These are phyloP conservation scores for Exidia glandulosa DNA, from an alignment of 768 basidiomycete species.

Conservation along the genomic window DNA sequence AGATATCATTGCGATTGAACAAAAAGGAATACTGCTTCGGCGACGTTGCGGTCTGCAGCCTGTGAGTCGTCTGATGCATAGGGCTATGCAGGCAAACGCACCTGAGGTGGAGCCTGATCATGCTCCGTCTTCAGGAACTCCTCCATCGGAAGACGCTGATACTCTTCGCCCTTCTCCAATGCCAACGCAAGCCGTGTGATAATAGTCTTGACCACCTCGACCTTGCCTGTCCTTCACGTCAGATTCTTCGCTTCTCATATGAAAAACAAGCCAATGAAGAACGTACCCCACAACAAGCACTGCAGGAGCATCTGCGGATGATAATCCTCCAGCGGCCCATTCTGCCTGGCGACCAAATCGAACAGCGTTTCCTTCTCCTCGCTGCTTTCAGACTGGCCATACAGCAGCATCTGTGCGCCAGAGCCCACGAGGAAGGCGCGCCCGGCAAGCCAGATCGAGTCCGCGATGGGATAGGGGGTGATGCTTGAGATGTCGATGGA, in stretches of 20 bases:
- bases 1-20: slow-evolving; percentile 35
- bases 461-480: slow-evolving; percentile 67
- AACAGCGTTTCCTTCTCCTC: slow-evolving; percentile 46
- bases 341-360: slow-evolving; percentile 68
- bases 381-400: slow-evolving; percentile 34
- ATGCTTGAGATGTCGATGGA: slow-evolving; percentile 65
- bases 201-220: slow-evolving; percentile 79
- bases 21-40: slow-evolving; percentile 37
- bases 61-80: neutral
- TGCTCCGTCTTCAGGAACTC: slow-evolving; percentile 37
- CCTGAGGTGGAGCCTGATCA: slow-evolving; percentile 12
- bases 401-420: slow-evolving; percentile 76
- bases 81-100: slow-evolving; percentile 8
- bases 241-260: neutral
- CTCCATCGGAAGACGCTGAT: slow-evolving; percentile 42
- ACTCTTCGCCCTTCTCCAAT: slow-evolving; percentile 13
- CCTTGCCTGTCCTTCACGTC: slow-evolving; percentile 45
- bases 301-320: slow-evolving; percentile 91
- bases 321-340: slow-evolving; percentile 82
- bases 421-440: slow-evolving; percentile 75
- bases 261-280: neutral
- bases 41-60: slow-evolving; percentile 3
- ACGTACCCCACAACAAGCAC: slow-evolving; percentile 82
- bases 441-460: slow-evolving; percentile 84
- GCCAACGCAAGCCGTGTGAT: slow-evolving; percentile 36